Evolutionary conservation across 306 rosid species (phyloP), one percentile per base, ranked within the genome.

Genomic region (Dalbergia cochinchinensis): DNA sequence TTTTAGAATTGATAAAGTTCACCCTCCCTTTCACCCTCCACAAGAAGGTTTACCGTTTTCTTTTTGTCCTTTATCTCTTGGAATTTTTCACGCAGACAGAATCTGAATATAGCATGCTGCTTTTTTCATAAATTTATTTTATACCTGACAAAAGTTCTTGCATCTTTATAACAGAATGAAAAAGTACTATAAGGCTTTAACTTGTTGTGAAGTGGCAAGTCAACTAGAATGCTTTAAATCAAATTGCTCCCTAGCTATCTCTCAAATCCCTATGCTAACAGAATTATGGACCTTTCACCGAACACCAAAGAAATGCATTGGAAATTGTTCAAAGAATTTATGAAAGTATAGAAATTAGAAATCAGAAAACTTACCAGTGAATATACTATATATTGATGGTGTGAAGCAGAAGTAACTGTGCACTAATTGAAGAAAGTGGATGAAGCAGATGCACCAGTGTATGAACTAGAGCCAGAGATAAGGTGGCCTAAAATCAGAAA

Each of bases 1-100:
- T 82, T 83, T 80, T 71, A 64, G 69, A 77, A 86, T 84, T 74
- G 45, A 81, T 78, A 84, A 87, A 77, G 53, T 65, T 35, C n/a
- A 58, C 76, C 62, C 82, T 57, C 51, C 9, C 19, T 65, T 65
- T 68, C 81, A 55, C 53, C 71, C 80, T 79, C 69, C 73, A 71
- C 83, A 80, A 80, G 53, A 76, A 70, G 86, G 80, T 68, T 83
- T 79, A 83, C 78, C 88, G 71, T 81, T 84, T 82, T 83, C 87
- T 20, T 86, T 85, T 86, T 86, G 95, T 89, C 92, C 85, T 80
- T 81, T 85, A 86, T 82, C 86, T 69, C 79, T 88, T 88, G 90
- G 96, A 90, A 71, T 77, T 83, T 76, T 74, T 58, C 66, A 79
- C 59, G 78, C 76, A 70, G 65, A 82, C 83, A 86, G 84, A 85